Conservation (phyloP, 371 early-diverging fungal genomes). For the Dentiscutata heterogama region DNA sequence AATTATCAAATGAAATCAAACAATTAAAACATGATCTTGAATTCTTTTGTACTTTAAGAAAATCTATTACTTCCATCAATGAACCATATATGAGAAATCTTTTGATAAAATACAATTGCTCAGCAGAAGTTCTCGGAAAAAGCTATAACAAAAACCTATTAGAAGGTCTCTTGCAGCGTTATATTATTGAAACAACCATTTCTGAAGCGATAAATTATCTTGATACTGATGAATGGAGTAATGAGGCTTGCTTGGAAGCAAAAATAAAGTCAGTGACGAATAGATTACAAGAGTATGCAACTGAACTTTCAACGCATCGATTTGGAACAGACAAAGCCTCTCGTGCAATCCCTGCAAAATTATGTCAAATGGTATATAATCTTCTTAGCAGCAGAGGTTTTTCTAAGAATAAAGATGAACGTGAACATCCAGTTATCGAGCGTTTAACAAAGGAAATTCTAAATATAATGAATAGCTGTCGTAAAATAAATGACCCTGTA, state of each 20-base stretch:
- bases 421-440: conserved; percentile 11
- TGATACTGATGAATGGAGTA: not conserved
- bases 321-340: conserved; percentile 12
- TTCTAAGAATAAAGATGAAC: not conserved
- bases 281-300: not conserved
- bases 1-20: not conserved
- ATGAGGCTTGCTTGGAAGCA: not conserved
- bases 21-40: conserved; percentile 10
- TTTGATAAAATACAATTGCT: not conserved
- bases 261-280: not conserved
- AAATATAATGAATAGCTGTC: not conserved
- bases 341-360: not conserved
- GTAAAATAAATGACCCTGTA: not conserved
- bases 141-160: not conserved
- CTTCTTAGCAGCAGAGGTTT: conserved; percentile 20
- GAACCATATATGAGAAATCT: not conserved
- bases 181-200: conserved; percentile 19
- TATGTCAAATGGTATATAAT: conserved; percentile 35
- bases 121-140: not conserved
- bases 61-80: not conserved
- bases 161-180: conserved; percentile 10
- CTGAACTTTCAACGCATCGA: not conserved
- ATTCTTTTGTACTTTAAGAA: not conserved
- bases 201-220: not conserved
- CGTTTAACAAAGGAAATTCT: not conserved